Evolutionary conservation across 2,329 filamentous ascomycete species (phyloP), one percentile per base, ranked within the genome.

Genomic region (Botrytis byssoidea): DNA sequence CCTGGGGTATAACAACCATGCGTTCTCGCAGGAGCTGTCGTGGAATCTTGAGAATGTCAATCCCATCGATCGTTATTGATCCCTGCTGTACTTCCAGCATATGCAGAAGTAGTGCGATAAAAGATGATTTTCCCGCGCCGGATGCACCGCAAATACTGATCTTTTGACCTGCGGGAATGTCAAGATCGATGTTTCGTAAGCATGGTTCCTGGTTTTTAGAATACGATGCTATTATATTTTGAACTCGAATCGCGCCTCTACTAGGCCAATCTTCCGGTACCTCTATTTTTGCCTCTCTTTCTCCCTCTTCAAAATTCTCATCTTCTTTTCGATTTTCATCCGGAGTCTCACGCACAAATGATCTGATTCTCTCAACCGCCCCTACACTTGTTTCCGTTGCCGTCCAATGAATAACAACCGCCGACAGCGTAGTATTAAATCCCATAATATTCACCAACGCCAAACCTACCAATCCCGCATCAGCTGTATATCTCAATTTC

Each of bases 81-180:
- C 57, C 74, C 78, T 16, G 86, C 73, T 80, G 81, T 32, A 83
- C 79, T 20, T 87, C 83, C 18, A 88, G 78, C 77, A 89, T 83
- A 25, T 85, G 83, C 46, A 89, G 83, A 9, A 89, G 80, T 0
- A 85, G 79, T 10, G 85, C 81, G 0, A 88, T 80, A 0, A 88
- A 80, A 0, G 82, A 82, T 32, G 81, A 83, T 73, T 85, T 85
- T 1, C 84, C 84, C 70, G 82, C 82, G 83, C 51, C 74, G 44
- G 74, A 71, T 4, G 86, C 84, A 4, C 88, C 88, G 60, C 86
- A 88, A 5, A 89, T 71, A 37, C 75, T 77, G 18, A 78, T 42
- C 85, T 87, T 29, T 84, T 89, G 87, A 83, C 8, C 88, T 85
- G 66, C 85, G 25, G 57, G 42, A 35, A 76, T 75, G 82, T 20